Percentiles rank a stretch among this genome's conserved stretches.
Conservation (phyloP, 441 rosid genomes). For the Cnidoscolus chayamansa region DNA sequence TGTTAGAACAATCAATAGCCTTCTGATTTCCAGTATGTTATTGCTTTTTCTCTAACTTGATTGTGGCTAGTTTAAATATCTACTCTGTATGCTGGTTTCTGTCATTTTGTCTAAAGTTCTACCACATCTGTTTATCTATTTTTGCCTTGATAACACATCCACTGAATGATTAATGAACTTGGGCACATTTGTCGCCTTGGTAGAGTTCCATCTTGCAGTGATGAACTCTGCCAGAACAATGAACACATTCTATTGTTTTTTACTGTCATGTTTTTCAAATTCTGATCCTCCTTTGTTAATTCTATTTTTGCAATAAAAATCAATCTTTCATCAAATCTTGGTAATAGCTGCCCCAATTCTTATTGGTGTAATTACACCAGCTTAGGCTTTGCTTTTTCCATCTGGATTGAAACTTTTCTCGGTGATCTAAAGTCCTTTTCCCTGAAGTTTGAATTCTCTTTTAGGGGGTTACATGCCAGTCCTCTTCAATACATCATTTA, state of each 20-base stretch:
- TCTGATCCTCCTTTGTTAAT: not conserved
- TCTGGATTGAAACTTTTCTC: not conserved
- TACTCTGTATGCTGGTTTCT: not conserved
- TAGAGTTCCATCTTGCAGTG: not conserved
- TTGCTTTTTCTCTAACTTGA: not conserved
- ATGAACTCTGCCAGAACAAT: slow-evolving; percentile 8
- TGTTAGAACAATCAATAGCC: not conserved
- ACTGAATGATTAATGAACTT: not conserved
- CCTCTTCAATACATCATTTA: not conserved
- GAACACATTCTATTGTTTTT: not conserved
- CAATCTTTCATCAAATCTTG: not conserved
- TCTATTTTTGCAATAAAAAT: not conserved
- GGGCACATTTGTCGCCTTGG: not conserved
- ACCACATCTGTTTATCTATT: not conserved
- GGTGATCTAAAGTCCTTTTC: not conserved
- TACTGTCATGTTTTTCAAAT: not conserved
- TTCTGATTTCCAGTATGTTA: slow-evolving; percentile 4
- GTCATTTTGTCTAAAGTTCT: slow-evolving; percentile 7
- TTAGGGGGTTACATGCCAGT: too few relatives aligned
- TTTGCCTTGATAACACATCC: not conserved
- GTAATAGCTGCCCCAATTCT: not conserved
- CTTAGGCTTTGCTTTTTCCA: not conserved
- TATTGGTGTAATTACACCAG: not conserved
- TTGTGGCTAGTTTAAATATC: slow-evolving; percentile 1
- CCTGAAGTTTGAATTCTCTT: too few relatives aligned